Evolutionary conservation across 768 basidiomycete genomes (phyloP), one percentile per base, ranked within the genome.

Genomic region (Gloeophyllum trabeum): DNA sequence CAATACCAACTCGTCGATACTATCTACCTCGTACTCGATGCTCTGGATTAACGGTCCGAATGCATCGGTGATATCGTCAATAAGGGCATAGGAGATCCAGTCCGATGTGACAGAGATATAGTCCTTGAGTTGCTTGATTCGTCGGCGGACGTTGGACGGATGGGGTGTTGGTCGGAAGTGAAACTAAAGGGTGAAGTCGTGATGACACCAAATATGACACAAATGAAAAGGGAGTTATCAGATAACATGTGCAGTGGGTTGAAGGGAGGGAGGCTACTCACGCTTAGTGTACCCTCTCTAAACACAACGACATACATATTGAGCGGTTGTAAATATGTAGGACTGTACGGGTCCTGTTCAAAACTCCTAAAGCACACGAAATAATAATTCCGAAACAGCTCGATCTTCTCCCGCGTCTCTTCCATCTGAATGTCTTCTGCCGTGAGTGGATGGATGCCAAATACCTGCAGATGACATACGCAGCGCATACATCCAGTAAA

Each of bases 281-380:
- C 93, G 6, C 91, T 96, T 39, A 98, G 67, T 2, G 81, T 97
- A 14, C 96, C 96, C 59, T 98, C 96, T 19, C 94, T 75, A 66
- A 99, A 97, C 39, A 99, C 96, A 52, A 98, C 87, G 51, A 99
- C 94, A 63, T 99, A 99, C 94, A 97, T 98, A 64, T 99, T 99
- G 49, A 98, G 70, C 13, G 96, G 96, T 59, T 99, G 94, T 36
- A 99, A 79, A 60, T 98, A 82, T 1, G 92, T 98, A 14, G 93
- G 92, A 53, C 87, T 90, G 66, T 97, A 97, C 19, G 81, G 85
- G 61, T 98, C 96, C 67, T 99, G 96, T 61, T 99, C 96, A 66
- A 99, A 98, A 48, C 90, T 87, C 48, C 96, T 83, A 70, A 99
- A 99, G 71, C 94, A 98, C 47, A 98, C 96, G 41, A 99, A 78